Conservation (phyloP, 1,284 basidiomycete species). For the Ustilago vetiveriae region DNA sequence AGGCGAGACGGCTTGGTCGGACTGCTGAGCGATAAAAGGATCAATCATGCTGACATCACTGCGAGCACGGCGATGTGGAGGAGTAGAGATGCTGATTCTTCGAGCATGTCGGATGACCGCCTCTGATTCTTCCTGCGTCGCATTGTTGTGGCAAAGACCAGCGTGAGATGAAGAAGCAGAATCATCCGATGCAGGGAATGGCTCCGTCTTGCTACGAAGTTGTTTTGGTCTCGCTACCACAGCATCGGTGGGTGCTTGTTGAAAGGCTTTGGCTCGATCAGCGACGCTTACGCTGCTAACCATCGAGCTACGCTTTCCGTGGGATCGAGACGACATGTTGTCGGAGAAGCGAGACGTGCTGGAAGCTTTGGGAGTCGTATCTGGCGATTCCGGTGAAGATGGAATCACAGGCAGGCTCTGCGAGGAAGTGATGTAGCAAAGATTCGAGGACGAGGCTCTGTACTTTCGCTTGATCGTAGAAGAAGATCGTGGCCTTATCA, state of each 20-base stretch:
- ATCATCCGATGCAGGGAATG: not conserved
- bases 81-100: slow-evolving; percentile 36
- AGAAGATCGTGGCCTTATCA: slow-evolving; percentile 16
- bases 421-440: not conserved
- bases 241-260: not conserved
- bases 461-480: not conserved
- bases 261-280: slow-evolving; percentile 28
- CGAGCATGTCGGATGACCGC: slow-evolving; percentile 23
- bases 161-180: not conserved
- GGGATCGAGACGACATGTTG: slow-evolving; percentile 11
- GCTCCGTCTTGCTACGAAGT: not conserved
- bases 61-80: slow-evolving; percentile 30
- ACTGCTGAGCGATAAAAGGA: slow-evolving; percentile 8
- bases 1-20: not conserved
- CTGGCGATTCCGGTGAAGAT: not conserved
- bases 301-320: slow-evolving; percentile 26
- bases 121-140: not conserved
- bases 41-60: slow-evolving; percentile 36
- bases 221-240: not conserved
- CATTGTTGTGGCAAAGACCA: not conserved
- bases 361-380: slow-evolving; percentile 11
- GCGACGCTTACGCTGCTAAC: slow-evolving; percentile 22
- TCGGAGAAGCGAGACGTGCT: slow-evolving; percentile 5
- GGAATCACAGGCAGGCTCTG: not conserved
- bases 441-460: not conserved